Conservation (phyloP, 352 stramenopile genomes). For the Elongisporangium undulatum region DNA sequence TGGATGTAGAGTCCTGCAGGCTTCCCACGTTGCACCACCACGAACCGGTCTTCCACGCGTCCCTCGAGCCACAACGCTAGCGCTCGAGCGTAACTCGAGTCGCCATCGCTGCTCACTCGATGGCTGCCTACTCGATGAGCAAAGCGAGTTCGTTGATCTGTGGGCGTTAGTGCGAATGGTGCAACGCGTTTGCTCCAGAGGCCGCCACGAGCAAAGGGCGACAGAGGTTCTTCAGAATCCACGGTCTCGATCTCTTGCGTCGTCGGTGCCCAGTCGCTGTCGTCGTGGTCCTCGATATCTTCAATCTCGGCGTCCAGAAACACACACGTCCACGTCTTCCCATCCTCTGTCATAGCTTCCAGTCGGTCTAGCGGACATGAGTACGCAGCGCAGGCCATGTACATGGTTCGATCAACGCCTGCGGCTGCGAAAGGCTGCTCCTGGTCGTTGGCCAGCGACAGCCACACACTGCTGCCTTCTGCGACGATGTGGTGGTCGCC, state of each 20-base stretch:
- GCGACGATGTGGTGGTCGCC: conserved; percentile 51
- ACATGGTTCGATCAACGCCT: conserved; percentile 9
- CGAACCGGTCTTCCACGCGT: conserved; percentile 34
- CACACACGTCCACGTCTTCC: conserved; percentile 19
- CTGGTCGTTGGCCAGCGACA: conserved; percentile 17
- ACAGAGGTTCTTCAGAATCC: background rate
- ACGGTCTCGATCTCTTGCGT: conserved; percentile 8
- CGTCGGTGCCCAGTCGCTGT: conserved; percentile 27
- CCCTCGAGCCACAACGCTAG: conserved; percentile 28
- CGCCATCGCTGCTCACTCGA: background rate
- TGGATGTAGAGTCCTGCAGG: conserved; percentile 51
- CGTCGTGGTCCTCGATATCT: conserved; percentile 32
- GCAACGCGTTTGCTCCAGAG: background rate
- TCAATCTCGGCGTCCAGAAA: conserved; percentile 53
- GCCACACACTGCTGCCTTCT: conserved; percentile 67
- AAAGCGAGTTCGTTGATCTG: background rate
- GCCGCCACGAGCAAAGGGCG: background rate
- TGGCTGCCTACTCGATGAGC: background rate
- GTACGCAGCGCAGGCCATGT: conserved; percentile 18
- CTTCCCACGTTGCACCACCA: conserved; percentile 48
- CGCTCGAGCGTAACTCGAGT: background rate
- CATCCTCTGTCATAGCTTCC: conserved; percentile 3
- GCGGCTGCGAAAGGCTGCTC: background rate
- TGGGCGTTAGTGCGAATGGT: background rate
- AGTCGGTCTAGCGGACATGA: conserved; percentile 24